Evolutionary conservation across 805 yeast species (phyloP), one percentile per base, ranked within the genome.

Genomic region (Spathaspora gorwiae): DNA sequence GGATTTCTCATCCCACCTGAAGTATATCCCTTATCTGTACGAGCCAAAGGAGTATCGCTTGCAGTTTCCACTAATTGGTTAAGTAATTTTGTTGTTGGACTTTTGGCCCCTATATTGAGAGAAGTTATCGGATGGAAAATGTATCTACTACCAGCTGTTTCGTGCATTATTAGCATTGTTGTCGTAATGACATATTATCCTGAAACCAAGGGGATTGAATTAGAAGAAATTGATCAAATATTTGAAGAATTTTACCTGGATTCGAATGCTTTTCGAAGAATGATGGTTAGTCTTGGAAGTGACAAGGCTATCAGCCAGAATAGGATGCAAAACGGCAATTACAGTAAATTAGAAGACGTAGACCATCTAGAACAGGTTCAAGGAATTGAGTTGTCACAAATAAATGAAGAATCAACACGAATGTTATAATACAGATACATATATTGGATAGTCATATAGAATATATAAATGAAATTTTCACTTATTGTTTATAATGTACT

Each of bases 51-150:
- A 13, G 75, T 70, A 9, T 70, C 75, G 8, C 51, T 72, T 7
- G 68, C 75, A 3, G 71, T 74, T 3, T 74, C 76, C 5, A 61
- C 73, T 38, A 72, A 72, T 50, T 72, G 76, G 76, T 52, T 71
- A 15, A 70, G 73, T 32, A 72, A 72, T 52, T 72, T 67, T 49
- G 59, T 70, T 9, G 76, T 72, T 49, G 76, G 76, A 5, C 74
- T 70, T 47, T 53, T 70, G 50, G 70, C 76, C 3, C 76, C 76
- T 5, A 59, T 71, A 35, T 54, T 70, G 35, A 74, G 69, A 53
- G 66, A 62, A 42, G 38, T 55, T 13, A 67, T 70, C 24, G 66
- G 66, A 34, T 71, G 76, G 76, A 62, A 57, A 37, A 60, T 68
- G 64, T 71, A 71, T 53, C 47, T 71, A 19, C 56, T 70, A 37